Evolutionary conservation across 2,329 filamentous ascomycete genomes (phyloP).

Genomic region (Aspergillus awamori): DNA sequence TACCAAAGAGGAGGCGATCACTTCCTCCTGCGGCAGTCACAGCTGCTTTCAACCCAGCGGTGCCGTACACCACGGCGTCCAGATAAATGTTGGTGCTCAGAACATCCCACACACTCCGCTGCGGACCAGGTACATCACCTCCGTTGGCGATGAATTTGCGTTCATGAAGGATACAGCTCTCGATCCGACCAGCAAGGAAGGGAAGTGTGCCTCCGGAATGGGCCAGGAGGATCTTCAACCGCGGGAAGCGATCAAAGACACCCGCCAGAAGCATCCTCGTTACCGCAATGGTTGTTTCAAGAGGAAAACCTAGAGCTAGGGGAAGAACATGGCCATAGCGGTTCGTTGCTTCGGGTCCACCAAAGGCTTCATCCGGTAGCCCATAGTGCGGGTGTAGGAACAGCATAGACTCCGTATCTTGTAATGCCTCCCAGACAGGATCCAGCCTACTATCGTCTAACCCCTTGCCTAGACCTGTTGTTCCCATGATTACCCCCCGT

Average conservation of each 20-base stretch:
- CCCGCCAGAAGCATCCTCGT: conserved; percentile 84
- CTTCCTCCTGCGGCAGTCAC: conserved; percentile 65
- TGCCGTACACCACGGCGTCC: conserved; percentile 65
- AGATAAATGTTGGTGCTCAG: conserved; percentile 78
- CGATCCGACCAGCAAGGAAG: conserved; percentile 83
- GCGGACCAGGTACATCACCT: conserved; percentile 61
- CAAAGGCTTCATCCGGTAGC: conserved; percentile 77
- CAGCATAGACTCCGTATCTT: conserved; percentile 65
- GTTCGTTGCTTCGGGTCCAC: conserved; percentile 69
- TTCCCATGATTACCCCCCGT: conserved; percentile 86
- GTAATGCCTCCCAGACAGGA: conserved; percentile 71
- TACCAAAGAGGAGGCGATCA: conserved; percentile 48
- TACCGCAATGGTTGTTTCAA: conserved; percentile 91
- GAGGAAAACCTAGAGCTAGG: conserved; percentile 81
- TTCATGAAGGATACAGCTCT: conserved; percentile 85
- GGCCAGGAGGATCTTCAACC: conserved; percentile 74
- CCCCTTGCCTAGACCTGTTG: conserved; percentile 75
- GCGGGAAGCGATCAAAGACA: conserved; percentile 75
- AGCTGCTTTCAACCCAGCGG: conserved; percentile 68
- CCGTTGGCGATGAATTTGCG: conserved; percentile 70
- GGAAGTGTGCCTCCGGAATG: conserved; percentile 88
- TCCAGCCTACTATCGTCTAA: conserved; percentile 77
- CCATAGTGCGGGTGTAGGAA: conserved; percentile 95
- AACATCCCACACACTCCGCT: conserved; percentile 64
- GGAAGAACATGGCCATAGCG: conserved; percentile 86